Base-by-base conservation (phyloP, 1,139 yeast species). In the Zygotorulaspora mrakii region DNA sequence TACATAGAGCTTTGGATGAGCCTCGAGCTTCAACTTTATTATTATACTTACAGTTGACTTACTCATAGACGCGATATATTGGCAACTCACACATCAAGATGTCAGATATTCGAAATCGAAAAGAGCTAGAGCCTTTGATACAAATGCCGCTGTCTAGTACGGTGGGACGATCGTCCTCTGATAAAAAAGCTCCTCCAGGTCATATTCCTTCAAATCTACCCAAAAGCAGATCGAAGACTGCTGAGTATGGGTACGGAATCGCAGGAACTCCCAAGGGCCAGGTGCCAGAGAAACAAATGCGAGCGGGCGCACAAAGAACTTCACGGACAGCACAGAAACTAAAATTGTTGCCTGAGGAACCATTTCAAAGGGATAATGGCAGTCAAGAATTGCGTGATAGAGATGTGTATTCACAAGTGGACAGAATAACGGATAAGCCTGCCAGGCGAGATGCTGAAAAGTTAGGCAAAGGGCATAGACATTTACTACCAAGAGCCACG, bases 381-480 rank as follows among this genome's bases (percentile, higher is more conserved):
- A 65, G 55, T 5, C 67, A 59, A 11, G 70, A 68, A 21, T 67
- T 65, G 9, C 59, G 62, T 9, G 71, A 68, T 20, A 65, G 75
- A 20, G 79, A 78, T 22, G 91, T 84, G 1, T 85, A 85, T 53
- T 81, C 94, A 0, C 95, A 86, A 53, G 88, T 86, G 9, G 80
- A 82, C 41, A 73, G 85, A 44, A 89, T 89, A 49, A 87, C 83
- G 30, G 96, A 91, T 49, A 74, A 83, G n/a, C 82, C 94, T 1
- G 97, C 98, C 0, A 70, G 97, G 49, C 82, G 82, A 50, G 97
- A 91, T 69, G 98, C 98, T 1, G 96, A 88, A 59, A 76, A 89
- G 30, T 69, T 91, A 44, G 95, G 96, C 5, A 89, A 88, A 57
- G 84, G 85, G 50, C 96, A 91, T 59, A 71, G 98, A 45, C 83